phyloP scores from a whole-genome alignment of 1,284 basidiomycete genomes.

The Salmacisia buchloeana region DNA sequence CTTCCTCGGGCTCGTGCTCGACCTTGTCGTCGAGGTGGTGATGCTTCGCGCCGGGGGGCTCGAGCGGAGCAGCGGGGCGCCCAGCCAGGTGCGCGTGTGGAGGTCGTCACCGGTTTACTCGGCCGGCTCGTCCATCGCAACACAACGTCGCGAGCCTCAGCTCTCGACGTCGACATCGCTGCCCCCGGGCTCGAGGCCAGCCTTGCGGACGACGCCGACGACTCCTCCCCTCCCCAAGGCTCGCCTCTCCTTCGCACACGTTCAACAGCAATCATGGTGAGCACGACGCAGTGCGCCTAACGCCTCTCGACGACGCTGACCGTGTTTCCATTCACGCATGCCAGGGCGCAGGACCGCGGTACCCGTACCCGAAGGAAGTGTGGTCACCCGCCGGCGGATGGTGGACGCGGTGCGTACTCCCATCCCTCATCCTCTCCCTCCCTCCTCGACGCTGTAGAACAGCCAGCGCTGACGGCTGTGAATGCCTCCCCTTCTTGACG shows the following conservation, averaged over 20 bases:
- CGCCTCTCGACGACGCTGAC: neutral
- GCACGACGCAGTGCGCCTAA: too few species aligned
- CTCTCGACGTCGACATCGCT: neutral
- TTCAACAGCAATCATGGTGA: neutral
- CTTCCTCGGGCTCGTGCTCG: too few species aligned
- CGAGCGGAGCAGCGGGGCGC: too few species aligned
- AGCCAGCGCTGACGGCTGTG: neutral
- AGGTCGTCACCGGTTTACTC: too few species aligned
- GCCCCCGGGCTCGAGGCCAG: neutral
- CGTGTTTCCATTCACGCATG: neutral
- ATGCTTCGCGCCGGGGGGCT: too few species aligned
- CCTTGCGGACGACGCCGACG: neutral
- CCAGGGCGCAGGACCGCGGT: constrained; percentile 53
- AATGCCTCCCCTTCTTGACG: neutral
- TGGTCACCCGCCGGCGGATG: constrained; percentile 59
- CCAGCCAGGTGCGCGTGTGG: too few species aligned
- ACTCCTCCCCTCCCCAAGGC: neutral
- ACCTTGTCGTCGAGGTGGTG: too few species aligned
- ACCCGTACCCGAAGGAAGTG: constrained; percentile 59
- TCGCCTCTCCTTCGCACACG: neutral
- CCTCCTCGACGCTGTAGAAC: neutral
- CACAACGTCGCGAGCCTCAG: too few species aligned
- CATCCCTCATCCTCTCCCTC: neutral
- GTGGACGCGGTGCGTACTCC: constrained; percentile 54
- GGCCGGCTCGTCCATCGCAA: too few species aligned